Conservation (phyloP, 495 filamentous ascomycete genomes). For the Choiromyces venosus region DNA sequence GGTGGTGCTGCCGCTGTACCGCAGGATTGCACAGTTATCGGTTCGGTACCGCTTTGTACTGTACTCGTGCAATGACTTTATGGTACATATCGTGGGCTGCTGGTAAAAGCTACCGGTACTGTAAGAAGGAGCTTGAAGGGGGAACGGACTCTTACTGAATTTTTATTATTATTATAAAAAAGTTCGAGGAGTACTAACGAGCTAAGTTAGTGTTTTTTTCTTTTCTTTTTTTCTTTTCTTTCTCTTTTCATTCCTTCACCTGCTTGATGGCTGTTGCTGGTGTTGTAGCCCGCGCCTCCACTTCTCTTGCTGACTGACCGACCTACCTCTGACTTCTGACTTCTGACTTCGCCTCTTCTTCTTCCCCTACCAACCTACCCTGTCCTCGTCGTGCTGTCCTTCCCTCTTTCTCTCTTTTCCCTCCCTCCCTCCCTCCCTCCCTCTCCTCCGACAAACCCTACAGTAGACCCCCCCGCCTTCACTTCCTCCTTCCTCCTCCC, state of each 20-base stretch:
- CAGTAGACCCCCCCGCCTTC: slow-evolving; percentile 12
- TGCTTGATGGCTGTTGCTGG: background rate
- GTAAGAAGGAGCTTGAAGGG: background rate
- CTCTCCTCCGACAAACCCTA: slow-evolving; percentile 4
- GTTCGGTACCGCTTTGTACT: too few relatives aligned
- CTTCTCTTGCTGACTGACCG: background rate
- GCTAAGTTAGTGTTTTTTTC: background rate
- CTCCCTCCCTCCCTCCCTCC: background rate
- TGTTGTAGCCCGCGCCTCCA: background rate
- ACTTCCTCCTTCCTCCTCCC: background rate
- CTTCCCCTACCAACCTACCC: background rate
- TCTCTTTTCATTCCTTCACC: background rate
- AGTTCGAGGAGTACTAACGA: background rate
- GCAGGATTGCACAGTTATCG: too few relatives aligned
- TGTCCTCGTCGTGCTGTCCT: background rate
- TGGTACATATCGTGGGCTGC: background rate
- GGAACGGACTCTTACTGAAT: background rate
- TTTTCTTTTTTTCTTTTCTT: background rate
- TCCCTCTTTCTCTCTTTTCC: slow-evolving; percentile 1
- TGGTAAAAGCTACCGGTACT: too few relatives aligned
- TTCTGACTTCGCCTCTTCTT: background rate
- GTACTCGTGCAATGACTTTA: background rate
- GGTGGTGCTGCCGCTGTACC: background rate
- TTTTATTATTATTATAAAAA: background rate
- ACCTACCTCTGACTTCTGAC: too few relatives aligned